These are phyloP conservation scores for Globomyces sp. DNA, from an alignment of 371 early-diverging fungal species.

Conservation along the genomic window DNA sequence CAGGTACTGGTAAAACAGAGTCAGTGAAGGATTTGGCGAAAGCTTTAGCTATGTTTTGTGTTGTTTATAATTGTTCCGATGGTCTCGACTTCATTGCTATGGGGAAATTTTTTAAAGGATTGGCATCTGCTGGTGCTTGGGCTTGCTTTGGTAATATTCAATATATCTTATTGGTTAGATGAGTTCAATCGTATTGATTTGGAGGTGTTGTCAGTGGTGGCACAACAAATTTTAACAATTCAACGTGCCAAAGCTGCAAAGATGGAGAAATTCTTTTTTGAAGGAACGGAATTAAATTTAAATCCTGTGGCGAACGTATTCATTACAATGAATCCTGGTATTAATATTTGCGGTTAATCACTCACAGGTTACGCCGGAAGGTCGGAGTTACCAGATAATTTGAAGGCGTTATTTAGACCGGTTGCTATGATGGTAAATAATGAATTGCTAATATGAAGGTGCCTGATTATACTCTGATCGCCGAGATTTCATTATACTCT, in stretches of 20 bases:
- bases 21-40: constrained; percentile 60
- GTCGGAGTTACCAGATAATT: constrained; percentile 55
- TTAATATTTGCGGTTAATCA: too few relatives aligned
- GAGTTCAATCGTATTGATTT: constrained; percentile 65
- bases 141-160: constrained; percentile 44
- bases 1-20: constrained; percentile 60
- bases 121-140: constrained; percentile 55
- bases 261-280: constrained; percentile 48
- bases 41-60: constrained; percentile 56
- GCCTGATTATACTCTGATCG: constrained; percentile 59
- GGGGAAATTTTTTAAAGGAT: constrained; percentile 59
- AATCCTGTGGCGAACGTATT: constrained; percentile 49
- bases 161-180: constrained; percentile 26
- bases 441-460: constrained; percentile 18
- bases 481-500: constrained; percentile 55
- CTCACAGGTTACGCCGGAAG: constrained; percentile 49
- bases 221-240: constrained; percentile 54
- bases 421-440: constrained; percentile 49
- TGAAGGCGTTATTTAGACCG: constrained; percentile 56
- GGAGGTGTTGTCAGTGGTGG: constrained; percentile 54
- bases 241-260: constrained; percentile 53
- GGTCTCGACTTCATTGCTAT: constrained; percentile 57
- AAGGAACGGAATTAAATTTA: constrained; percentile 50
- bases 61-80: constrained; percentile 62
- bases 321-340: constrained; percentile 63